Evolutionary conservation across 768 basidiomycete species (phyloP).

Genomic region (Phanerodontia chrysosporium): DNA sequence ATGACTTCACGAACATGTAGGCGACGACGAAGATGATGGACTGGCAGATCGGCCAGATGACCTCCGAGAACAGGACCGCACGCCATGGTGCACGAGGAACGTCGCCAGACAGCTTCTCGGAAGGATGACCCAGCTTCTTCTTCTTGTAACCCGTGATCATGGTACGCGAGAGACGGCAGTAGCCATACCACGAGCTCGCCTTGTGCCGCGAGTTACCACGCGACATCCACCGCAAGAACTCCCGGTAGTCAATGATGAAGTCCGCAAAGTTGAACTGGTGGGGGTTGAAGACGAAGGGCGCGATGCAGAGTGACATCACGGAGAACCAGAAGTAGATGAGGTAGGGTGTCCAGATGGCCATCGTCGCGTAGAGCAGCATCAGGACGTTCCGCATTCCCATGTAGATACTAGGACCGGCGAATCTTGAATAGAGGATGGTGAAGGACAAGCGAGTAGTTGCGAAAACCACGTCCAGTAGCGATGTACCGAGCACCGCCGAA

Average conservation of each 20-base stretch:
- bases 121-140: slow-evolving; percentile 96
- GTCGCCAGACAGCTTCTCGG: slow-evolving; percentile 94
- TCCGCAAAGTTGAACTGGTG: slow-evolving; percentile 97
- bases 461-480: slow-evolving; percentile 97
- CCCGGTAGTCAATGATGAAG: slow-evolving; percentile 98
- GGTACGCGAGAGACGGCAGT: slow-evolving; percentile 94
- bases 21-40: slow-evolving; percentile 77
- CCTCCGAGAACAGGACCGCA: slow-evolving; percentile 78
- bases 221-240: slow-evolving; percentile 99
- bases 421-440: slow-evolving; percentile 95
- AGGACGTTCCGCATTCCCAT: slow-evolving; percentile 94
- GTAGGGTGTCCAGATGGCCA: slow-evolving; percentile 91
- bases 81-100: slow-evolving; percentile 89
- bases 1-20: slow-evolving; percentile 92
- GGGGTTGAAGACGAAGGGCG: slow-evolving; percentile 99
- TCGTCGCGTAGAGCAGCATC: slow-evolving; percentile 83
- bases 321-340: slow-evolving; percentile 99
- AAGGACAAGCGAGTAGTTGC: slow-evolving; percentile 96
- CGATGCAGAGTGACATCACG: slow-evolving; percentile 89
- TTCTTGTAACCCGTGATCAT: slow-evolving; percentile 99
- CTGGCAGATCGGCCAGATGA: slow-evolving; percentile 73
- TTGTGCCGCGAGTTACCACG: slow-evolving; percentile 95
- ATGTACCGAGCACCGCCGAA: slow-evolving; percentile 99
- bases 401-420: slow-evolving; percentile 99
- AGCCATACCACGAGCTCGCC: slow-evolving; percentile 98